phyloP scores from a whole-genome alignment of 106 monocot species.

The Apostasia shenzhenica region DNA sequence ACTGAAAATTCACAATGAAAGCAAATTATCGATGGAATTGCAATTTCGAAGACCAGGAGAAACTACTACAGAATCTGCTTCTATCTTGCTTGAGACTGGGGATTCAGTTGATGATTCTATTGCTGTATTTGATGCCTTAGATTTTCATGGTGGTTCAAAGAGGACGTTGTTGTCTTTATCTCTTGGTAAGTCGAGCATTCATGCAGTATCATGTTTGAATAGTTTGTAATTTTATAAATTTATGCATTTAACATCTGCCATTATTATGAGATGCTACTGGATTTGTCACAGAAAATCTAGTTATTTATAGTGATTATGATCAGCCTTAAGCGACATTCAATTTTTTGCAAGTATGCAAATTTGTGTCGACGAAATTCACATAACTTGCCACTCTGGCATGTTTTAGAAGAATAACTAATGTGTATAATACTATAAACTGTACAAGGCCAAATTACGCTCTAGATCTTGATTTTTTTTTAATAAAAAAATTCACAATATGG shows the following conservation, averaged over 20 bases:
- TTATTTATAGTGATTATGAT: too few relatives aligned
- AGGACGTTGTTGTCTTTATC: slow-evolving; percentile 62
- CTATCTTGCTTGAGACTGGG: slow-evolving; percentile 41
- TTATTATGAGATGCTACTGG: background rate
- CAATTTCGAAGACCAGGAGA: slow-evolving; percentile 49
- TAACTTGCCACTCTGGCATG: too few relatives aligned
- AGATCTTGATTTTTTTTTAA: too few relatives aligned
- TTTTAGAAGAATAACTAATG: too few relatives aligned
- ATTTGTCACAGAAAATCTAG: background rate
- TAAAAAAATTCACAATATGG: too few relatives aligned
- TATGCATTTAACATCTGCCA: background rate
- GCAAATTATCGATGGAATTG: slow-evolving; percentile 58
- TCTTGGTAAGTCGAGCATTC: slow-evolving; percentile 34
- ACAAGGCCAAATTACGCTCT: too few relatives aligned
- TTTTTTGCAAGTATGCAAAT: too few relatives aligned
- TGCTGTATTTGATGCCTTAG: slow-evolving; percentile 61
- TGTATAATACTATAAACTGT: too few relatives aligned
- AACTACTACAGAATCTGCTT: slow-evolving; percentile 35
- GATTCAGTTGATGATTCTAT: slow-evolving; percentile 73
- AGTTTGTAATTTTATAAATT: background rate
- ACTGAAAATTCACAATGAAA: slow-evolving; percentile 65
- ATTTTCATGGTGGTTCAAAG: slow-evolving; percentile 50
- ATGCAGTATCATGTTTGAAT: too few relatives aligned
- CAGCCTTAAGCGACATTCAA: too few relatives aligned
- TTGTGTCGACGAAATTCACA: too few relatives aligned